Evolutionary conservation across 2,329 filamentous ascomycete species (phyloP), one percentile per base, ranked within the genome.

Genomic region (Mycogone perniciosa): DNA sequence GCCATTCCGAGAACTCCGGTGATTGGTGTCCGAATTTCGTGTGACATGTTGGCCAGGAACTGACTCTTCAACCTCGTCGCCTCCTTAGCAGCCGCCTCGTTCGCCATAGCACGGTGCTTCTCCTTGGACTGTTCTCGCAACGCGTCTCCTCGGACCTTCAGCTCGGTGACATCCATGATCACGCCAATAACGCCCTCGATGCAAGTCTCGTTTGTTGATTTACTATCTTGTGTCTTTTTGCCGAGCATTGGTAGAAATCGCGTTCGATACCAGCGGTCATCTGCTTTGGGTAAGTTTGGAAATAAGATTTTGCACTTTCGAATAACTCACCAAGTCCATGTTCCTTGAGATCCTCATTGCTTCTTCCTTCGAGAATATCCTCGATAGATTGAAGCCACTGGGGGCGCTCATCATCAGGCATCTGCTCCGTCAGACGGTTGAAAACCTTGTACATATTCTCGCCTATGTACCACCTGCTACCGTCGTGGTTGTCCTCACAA

Each of bases 1-100:
- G 84, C 81, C 86, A 90, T 90, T 27, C 87, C 87, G 53, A 91
- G 83, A 5, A 91, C 86, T 20, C 88, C 88, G 1, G 85, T 86
- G 55, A 92, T 90, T 1, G 88, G 88, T 0, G 85, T 89, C 40
- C 84, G 76, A 44, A 89, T 88, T 62, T 89, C 86, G 62, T 89
- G 86, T n/a, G 82, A 86, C 85, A 89, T 89, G 66, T 89, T 89
- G 10, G 86, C 86, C 5, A 89, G 70, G 59, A 91, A 91, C 57
- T 88, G 86, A 57, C 82, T 87, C 71, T 92, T 93, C 62, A 92
- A 77, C 50, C 86, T 78, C 60, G 84, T 89, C 2, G 88, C 87
- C 66, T 91, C 88, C 62, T 88, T 90, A 1, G 88, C 88, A 11
- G 88, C 86, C 6, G 82, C 81, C 61, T 88, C 86, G 56, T 89